Percentiles rank a stretch among this genome's conserved stretches.
These are phyloP conservation scores for Cladosporium sp. DNA, from an alignment of 2,329 filamentous ascomycete genomes.

Conservation along the genomic window DNA sequence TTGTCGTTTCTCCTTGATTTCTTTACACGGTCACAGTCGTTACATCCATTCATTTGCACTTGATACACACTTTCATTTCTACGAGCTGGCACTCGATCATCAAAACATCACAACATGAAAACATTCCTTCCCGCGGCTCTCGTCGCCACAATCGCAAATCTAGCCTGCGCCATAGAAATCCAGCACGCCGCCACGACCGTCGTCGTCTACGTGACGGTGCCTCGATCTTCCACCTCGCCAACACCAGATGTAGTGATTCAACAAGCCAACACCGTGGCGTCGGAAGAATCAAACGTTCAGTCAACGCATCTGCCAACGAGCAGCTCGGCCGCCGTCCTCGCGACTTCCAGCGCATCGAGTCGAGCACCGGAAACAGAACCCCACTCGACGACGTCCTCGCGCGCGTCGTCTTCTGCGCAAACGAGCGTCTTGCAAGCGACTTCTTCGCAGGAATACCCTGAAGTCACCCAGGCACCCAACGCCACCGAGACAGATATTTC, in stretches of 20 bases:
- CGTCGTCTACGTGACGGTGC: slow-evolving; percentile 3
- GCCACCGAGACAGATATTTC: background rate
- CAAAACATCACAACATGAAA: background rate
- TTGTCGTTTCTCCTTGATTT: background rate
- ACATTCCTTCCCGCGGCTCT: background rate
- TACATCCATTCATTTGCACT: background rate
- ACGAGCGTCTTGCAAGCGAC: background rate
- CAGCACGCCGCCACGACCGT: slow-evolving; percentile 5
- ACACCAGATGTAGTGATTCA: background rate
- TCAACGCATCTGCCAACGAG: background rate
- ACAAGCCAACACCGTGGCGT: background rate
- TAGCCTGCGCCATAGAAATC: background rate
- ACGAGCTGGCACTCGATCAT: background rate
- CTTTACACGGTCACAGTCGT: background rate
- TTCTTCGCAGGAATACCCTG: background rate
- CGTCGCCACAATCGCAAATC: background rate
- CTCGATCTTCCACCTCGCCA: background rate
- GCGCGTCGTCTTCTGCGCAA: too few relatives aligned
- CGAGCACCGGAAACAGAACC: background rate
- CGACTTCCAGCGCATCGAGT: background rate
- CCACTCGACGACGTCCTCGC: background rate
- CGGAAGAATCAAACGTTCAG: background rate
- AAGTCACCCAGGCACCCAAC: background rate
- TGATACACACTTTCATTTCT: background rate
- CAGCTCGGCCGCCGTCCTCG: background rate